Base-by-base conservation (phyloP, 106 monocot species). In the Amphibolis antarctica region DNA sequence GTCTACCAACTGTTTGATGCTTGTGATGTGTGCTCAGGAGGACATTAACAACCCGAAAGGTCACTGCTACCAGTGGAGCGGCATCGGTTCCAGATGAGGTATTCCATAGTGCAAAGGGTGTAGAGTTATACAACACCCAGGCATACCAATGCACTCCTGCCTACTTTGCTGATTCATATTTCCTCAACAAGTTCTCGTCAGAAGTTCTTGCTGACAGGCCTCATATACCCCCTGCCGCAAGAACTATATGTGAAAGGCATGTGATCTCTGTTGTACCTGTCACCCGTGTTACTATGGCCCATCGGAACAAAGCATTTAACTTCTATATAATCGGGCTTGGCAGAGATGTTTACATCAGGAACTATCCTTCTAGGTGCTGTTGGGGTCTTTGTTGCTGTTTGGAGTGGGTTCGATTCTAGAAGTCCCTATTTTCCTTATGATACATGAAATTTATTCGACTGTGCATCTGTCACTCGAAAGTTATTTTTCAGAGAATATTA, bases 1-100 rank as follows among this genome's bases (percentile, higher is more conserved):
- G 36, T 36, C 2, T 36, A 0, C 1, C 29, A 59, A 59, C 64
- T 30, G 29, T 29, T 15, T 0, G 26, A 28, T 62, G 20, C 18
- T 19, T 18, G 21, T 47, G 26, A 11, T 56, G 9, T 17, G 23
- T 17, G 15, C 29, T 20, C 23, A 72, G 94, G 94, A 81, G 72
- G 48, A 96, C 89, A 9, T 68, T 96, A 13, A 73, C 81, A 45
- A 78, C 72, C n/a, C 72, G 81, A 31, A 96, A 89, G 61, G 86
- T 96, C 10, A 78, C 81, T 64, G 80, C 89, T 62, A 64, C 83
- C 22, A 84, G 84, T 18, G 86, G 81, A 44, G 94, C 94, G 29
- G 94, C 94, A 12, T 96, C 94, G 14, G 94, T 96, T 36, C 89
- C 94, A 17, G 89, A 96, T 29, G 94, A 89, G 60, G 83, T 96